These are phyloP conservation scores for Aspergillus eucalypticola DNA, from an alignment of 2,329 filamentous ascomycete species.

Conservation along the genomic window DNA sequence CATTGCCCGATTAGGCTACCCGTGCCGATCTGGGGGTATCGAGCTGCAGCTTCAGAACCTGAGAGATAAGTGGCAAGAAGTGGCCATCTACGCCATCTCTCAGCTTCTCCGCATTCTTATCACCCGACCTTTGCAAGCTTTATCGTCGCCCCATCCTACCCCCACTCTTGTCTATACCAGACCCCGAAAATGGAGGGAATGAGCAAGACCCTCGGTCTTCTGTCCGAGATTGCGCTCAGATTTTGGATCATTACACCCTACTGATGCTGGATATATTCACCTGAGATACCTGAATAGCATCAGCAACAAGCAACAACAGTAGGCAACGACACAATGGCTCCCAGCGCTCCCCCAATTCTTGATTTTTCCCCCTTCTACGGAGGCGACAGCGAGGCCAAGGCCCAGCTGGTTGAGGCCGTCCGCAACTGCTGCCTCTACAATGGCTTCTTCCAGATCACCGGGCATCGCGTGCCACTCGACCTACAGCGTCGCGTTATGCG, in stretches of 20 bases:
- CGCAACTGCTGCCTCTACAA: slow-evolving; percentile 31
- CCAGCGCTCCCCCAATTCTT: slow-evolving; percentile 35
- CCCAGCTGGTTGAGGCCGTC: slow-evolving; percentile 28
- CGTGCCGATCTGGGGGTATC: neutral
- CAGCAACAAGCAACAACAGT: neutral
- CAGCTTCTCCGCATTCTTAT: neutral
- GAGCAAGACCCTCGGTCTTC: slow-evolving; percentile 5
- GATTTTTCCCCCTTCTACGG: slow-evolving; percentile 38
- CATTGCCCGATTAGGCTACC: neutral
- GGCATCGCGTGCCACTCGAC: slow-evolving; percentile 41
- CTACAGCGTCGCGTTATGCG: slow-evolving; percentile 42
- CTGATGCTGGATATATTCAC: neutral
- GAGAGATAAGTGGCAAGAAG: neutral
- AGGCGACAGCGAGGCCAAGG: slow-evolving; percentile 30
- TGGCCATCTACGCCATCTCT: neutral
- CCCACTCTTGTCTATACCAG: slow-evolving; percentile 12
- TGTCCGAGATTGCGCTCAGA: slow-evolving; percentile 1
- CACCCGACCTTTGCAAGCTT: neutral
- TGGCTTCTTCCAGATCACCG: slow-evolving; percentile 51
- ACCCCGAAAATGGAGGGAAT: neutral
- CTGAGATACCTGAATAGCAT: neutral
- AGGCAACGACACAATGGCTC: slow-evolving; percentile 20
- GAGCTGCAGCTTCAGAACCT: neutral
- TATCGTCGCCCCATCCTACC: slow-evolving; percentile 13
- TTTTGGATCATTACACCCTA: neutral